Evolutionary conservation across 306 rosid genomes (phyloP), one percentile per base, ranked within the genome.

Genomic region (Herpetospermum pedunculosum): DNA sequence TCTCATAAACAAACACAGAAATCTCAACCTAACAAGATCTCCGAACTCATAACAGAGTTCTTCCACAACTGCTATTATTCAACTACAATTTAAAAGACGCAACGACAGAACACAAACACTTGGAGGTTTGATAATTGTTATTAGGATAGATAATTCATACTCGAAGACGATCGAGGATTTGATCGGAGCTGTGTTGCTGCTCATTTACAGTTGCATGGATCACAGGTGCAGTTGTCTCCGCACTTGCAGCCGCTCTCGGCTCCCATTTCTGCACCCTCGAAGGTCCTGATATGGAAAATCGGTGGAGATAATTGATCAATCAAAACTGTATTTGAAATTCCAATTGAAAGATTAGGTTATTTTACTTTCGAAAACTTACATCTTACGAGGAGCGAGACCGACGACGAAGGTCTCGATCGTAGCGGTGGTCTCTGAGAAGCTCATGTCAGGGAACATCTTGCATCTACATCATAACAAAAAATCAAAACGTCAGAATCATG

Each of bases 121-220:
- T 4, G 44, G 41, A 68, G n/a, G 14, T 68, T 68, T 6, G 12
- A 67, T 40, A 23, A 25, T 68, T 68, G 30, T 64, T 64, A 68
- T 67, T 25, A 67, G 5, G n/a, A 65, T 11, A 14, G 38, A 58
- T 29, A 32, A 34, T 63, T 35, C 0, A 9, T n/a, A 37, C 30
- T 35, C 29, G 34, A 40, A 11, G 13, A 67, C 5, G 1, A 29
- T 23, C 52, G 34, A 21, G 4, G 72, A 13, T 38, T 67, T 2
- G 43, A n/a, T n/a, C n/a, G n/a, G n/a, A 37, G 53, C 7, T 1
- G 12, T 8, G 53, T 18, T 40, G 10, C 12, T 13, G 9, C 59
- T 88, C 92, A 90, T 73, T 89, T 79, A 64, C 98, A 92, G 54
- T 21, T 85, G 84, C 92, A 88, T 5, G 90, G 88, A 52, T 86